Conservation (phyloP, 495 filamentous ascomycete species). For the Hypoxylon crocopeplum region DNA sequence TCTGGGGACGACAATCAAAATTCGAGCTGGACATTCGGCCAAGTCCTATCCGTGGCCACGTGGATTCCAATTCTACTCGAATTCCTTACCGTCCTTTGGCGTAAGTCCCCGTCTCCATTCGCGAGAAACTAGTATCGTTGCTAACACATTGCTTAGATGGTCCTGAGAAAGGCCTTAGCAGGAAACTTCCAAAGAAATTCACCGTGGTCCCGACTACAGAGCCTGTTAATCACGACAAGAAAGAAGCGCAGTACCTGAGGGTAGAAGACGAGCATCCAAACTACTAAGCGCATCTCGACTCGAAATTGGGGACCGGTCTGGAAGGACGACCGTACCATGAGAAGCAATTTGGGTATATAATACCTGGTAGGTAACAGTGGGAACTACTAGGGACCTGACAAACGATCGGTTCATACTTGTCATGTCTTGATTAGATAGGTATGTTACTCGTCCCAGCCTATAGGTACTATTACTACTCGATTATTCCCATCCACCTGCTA, state of each 20-base stretch:
- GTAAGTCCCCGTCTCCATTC: not conserved
- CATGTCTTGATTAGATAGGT: no score
- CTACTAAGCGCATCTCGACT: not conserved
- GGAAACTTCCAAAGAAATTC: constrained; percentile 15
- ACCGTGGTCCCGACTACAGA: not conserved
- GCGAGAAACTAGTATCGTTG: not conserved
- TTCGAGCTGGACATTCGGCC: constrained; percentile 21
- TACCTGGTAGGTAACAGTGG: no score
- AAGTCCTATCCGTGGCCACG: constrained; percentile 14
- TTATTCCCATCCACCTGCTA: no score
- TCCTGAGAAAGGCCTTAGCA: constrained; percentile 8
- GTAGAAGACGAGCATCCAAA: not conserved
- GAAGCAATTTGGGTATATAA: no score
- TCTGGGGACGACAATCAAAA: constrained; percentile 17
- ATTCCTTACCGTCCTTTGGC: constrained; percentile 3
- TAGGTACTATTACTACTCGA: no score
- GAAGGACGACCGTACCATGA: no score
- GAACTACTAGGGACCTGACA: no score
- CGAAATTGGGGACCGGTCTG: no score
- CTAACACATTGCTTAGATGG: constrained; percentile 12
- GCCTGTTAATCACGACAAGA: not conserved
- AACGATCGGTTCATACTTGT: no score
- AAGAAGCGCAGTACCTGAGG: not conserved
- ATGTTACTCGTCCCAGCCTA: no score
- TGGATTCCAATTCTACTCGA: constrained; percentile 21